Conservation (phyloP, 768 basidiomycete genomes). For the Suillus luteus region DNA sequence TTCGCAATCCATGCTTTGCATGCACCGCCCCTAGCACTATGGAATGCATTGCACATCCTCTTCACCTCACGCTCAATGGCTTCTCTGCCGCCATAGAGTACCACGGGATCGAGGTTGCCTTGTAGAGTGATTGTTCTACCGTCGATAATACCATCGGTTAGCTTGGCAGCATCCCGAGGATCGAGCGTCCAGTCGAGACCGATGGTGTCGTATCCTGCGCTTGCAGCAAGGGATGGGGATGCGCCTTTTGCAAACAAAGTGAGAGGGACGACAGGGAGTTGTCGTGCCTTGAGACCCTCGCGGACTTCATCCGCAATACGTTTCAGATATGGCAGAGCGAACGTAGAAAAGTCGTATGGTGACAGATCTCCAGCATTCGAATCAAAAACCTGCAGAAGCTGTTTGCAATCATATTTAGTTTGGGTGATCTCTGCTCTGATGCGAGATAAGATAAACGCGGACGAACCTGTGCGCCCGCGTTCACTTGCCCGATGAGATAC, state of each 20-base stretch:
- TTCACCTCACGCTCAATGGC: constrained; percentile 88
- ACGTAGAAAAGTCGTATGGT: constrained; percentile 79
- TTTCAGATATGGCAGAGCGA: constrained; percentile 78
- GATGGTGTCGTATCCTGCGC: constrained; percentile 81
- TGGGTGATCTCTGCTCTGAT: not conserved
- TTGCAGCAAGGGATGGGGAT: constrained; percentile 68
- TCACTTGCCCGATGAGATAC: constrained; percentile 88
- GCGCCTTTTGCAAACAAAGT: constrained; percentile 96
- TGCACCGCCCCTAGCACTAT: constrained; percentile 46
- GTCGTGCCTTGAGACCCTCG: constrained; percentile 50
- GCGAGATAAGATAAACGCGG: not conserved
- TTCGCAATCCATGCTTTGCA: constrained; percentile 92
- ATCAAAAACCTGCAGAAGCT: constrained; percentile 97
- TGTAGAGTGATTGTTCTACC: constrained; percentile 65
- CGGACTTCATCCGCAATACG: constrained; percentile 76
- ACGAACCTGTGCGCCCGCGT: constrained; percentile 92
- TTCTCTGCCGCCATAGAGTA: constrained; percentile 81
- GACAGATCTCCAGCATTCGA: constrained; percentile 95
- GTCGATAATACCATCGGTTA: not conserved
- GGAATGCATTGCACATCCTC: constrained; percentile 79
- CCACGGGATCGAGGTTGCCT: constrained; percentile 90
- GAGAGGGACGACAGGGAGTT: constrained; percentile 69
- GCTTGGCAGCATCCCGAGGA: constrained; percentile 63
- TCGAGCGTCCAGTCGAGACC: constrained; percentile 93
- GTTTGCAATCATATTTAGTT: constrained; percentile 6